These are phyloP conservation scores for Carex pumila DNA, from an alignment of 176 grass and related monocot genomes.

Conservation along the genomic window DNA sequence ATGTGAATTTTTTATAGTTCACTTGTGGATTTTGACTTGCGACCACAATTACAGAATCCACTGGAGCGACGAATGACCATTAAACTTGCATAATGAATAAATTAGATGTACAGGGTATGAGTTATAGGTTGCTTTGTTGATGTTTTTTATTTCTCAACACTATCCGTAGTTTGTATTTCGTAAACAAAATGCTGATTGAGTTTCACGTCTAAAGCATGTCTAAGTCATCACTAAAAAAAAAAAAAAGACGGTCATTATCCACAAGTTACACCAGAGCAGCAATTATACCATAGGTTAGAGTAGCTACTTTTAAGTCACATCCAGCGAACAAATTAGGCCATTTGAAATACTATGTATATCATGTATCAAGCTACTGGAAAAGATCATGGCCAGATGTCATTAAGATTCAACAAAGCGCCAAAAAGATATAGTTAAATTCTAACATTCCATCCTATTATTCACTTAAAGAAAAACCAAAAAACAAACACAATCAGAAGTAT, in stretches of 20 bases:
- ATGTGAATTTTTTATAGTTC: not conserved
- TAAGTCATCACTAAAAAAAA: not conserved
- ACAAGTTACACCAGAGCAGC: not conserved
- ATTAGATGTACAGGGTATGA: not conserved
- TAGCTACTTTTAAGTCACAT: not conserved
- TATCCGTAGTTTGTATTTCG: not conserved
- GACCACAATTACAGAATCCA: too few relatives aligned
- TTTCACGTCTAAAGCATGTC: not conserved
- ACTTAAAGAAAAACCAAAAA: not conserved
- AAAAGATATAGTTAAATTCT: not conserved
- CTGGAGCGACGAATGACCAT: not conserved
- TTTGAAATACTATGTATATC: not conserved
- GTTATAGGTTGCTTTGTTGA: too few relatives aligned
- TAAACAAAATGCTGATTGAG: not conserved
- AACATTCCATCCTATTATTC: not conserved
- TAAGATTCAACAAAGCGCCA: not conserved
- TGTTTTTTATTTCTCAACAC: too few relatives aligned
- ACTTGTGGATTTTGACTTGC: not conserved
- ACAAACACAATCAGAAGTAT: not conserved
- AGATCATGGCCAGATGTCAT: not conserved
- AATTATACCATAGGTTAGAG: not conserved
- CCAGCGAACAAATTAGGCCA: not conserved
- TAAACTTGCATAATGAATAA: not conserved
- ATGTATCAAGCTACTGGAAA: not conserved
- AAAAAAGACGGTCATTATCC: not conserved